These are phyloP conservation scores for Didymella exigua DNA, from an alignment of 2,329 filamentous ascomycete genomes.

Conservation along the genomic window DNA sequence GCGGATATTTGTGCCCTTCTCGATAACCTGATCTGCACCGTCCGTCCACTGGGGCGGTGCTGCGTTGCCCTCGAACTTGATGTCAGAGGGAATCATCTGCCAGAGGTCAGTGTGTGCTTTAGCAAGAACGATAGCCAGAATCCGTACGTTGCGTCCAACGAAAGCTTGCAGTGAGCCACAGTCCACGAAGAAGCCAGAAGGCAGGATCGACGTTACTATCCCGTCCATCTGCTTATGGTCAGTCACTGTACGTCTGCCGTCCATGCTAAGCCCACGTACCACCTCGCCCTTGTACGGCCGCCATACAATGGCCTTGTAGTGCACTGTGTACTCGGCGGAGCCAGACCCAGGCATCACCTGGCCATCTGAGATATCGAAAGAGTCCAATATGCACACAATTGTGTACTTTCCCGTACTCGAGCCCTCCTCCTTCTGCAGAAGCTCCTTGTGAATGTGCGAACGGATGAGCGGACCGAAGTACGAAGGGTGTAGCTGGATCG, in stretches of 20 bases:
- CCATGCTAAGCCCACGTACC: conserved; percentile 60
- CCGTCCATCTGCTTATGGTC: conserved; percentile 76
- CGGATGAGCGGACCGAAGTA: conserved; percentile 96
- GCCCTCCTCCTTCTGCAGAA: conserved; percentile 92
- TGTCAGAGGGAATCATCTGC: conserved; percentile 86
- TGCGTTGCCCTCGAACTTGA: conserved; percentile 93
- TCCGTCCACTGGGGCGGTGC: conserved; percentile 97
- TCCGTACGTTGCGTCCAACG: conserved; percentile 78
- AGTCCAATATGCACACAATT: conserved; percentile 97
- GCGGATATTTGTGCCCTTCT: conserved; percentile 89
- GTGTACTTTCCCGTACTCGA: conserved; percentile 95
- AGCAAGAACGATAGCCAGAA: conserved; percentile 9
- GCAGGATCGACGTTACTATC: conserved; percentile 88
- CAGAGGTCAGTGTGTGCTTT: conserved; percentile 21
- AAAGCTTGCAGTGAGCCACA: conserved; percentile 80
- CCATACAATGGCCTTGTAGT: conserved; percentile 96
- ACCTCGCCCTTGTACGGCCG: conserved; percentile 97
- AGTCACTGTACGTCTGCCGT: conserved; percentile 25
- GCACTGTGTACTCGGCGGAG: conserved; percentile 90
- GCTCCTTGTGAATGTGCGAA: conserved; percentile 84
- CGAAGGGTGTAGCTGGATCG: conserved; percentile 92
- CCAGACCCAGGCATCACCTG: conserved; percentile 90
- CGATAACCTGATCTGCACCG: conserved; percentile 90
- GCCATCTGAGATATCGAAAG: conserved; percentile 91
- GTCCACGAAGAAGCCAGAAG: conserved; percentile 87